Conservation (phyloP, 129 eudicot genomes). For the Deinandra increscens region DNA sequence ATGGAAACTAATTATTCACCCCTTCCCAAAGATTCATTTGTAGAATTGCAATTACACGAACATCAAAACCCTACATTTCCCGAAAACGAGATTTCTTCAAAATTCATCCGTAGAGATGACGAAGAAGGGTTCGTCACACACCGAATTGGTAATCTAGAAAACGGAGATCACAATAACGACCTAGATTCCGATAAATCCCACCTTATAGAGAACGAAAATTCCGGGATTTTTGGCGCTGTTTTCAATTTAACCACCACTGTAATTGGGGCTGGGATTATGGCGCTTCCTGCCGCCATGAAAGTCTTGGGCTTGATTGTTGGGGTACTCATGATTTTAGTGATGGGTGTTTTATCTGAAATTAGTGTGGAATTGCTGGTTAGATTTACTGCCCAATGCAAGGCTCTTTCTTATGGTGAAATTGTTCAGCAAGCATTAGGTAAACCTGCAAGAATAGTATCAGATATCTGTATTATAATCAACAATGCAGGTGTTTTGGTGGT, state of each 20-base stretch:
- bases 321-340: conserved; percentile 50
- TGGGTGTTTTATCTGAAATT: conserved; percentile 74
- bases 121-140: too few relatives aligned
- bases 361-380: conserved; percentile 74
- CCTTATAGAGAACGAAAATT: conserved; percentile 37
- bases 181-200: conserved; percentile 52
- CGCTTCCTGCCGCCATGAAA: conserved; percentile 88
- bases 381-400: conserved; percentile 69
- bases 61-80: conserved; percentile 10
- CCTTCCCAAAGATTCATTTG: conserved; percentile 31
- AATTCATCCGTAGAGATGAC: conserved; percentile 14
- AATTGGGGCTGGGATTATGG: conserved; percentile 98
- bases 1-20: conserved; percentile 50
- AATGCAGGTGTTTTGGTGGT: conserved; percentile 84
- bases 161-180: conserved; percentile 34
- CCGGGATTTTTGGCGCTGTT: conserved; percentile 70
- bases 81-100: too few relatives aligned
- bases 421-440: conserved; percentile 77
- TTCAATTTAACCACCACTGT: conserved; percentile 78
- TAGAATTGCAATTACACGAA: too few relatives aligned
- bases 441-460: conserved; percentile 62
- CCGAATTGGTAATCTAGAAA: too few relatives aligned
- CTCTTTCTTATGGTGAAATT: conserved; percentile 76
- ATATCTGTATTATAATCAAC: conserved; percentile 69
- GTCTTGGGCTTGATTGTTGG: conserved; percentile 74